Evolutionary conservation across 2,329 filamentous ascomycete species (phyloP), one percentile per base, ranked within the genome.

Genomic region (Ophiocordyceps robertsii): DNA sequence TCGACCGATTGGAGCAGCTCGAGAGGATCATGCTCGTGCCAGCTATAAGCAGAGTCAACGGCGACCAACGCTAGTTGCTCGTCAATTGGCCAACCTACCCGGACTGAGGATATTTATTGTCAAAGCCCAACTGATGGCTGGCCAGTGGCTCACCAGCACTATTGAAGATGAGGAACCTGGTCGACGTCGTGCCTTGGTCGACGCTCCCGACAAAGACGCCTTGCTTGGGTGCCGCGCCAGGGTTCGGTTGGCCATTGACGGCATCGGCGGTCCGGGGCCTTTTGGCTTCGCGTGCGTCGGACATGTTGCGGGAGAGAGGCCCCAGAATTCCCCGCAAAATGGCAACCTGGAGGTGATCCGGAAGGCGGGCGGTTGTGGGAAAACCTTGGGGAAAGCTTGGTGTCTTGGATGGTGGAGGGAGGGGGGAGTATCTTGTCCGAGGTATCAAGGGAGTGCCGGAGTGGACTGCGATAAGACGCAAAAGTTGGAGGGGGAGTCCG

Each of bases 121-220:
- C 77, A 56, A 94, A 89, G 59, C 93, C 86, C 50, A 89, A 79
- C 64, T 94, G 88, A 59, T 94, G 86, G 52, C 79, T 81, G 32
- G 84, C 86, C 37, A 92, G 75, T 4, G 84, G 84, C 45, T 83
- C 78, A 43, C 88, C 87, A 36, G 75, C 66, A 49, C 77, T 78
- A 62, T 94, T 80, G 66, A 95, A 95, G 57, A 95, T 89, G 52
- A 95, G 75, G 64, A 95, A 95, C 32, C 88, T 76, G 30, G 87
- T 85, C 45, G 84, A 90, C 29, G 88, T 95, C 12, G 88, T 95
- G 45, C 88, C 88, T 56, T 93, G 86, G 58, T 95, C 88, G 58
- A 95, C 89, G 52, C 84, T 85, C 46, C 87, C 88, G 46, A 94
- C 81, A 55, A 85, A 94, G 64, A 75, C 75, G 44, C 80, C 29